Conservation (phyloP, 768 basidiomycete genomes). For the Tulasnella calospora region DNA sequence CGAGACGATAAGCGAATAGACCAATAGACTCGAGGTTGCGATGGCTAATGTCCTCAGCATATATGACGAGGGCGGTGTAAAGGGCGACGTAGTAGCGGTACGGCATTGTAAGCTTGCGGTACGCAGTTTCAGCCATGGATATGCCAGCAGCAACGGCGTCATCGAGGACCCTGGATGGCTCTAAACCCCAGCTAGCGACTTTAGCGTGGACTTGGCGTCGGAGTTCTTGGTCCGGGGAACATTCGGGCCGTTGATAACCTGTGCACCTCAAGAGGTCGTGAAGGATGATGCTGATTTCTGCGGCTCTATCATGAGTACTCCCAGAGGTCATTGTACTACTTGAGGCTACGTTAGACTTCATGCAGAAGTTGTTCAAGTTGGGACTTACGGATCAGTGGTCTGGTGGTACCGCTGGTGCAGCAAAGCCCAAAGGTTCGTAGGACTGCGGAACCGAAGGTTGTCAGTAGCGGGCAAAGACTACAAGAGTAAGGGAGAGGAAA, state of each 20-base stretch:
- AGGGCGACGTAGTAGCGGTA: conserved; percentile 39
- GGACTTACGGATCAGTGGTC: neutral
- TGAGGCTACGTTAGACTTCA: neutral
- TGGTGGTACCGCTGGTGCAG: too few relatives aligned
- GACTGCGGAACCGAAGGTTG: neutral
- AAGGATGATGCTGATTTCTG: neutral
- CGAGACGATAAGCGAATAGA: conserved; percentile 38
- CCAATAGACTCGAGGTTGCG: conserved; percentile 34
- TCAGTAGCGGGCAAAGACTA: too few relatives aligned
- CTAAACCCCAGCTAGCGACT: too few relatives aligned
- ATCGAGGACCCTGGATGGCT: too few relatives aligned
- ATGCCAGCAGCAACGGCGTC: too few relatives aligned
- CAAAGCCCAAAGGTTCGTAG: too few relatives aligned
- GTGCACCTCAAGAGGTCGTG: neutral
- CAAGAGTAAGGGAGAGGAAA: too few relatives aligned
- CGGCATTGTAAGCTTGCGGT: conserved; percentile 24
- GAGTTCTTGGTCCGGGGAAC: too few relatives aligned
- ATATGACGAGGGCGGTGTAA: conserved; percentile 41
- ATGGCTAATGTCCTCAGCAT: conserved; percentile 38
- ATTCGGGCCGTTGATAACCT: neutral
- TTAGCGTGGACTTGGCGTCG: too few relatives aligned
- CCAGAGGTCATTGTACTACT: neutral
- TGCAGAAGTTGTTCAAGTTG: neutral
- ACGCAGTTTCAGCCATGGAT: too few relatives aligned
- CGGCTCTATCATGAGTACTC: neutral